Percentiles rank a stretch among this genome's conserved stretches.
phyloP scores from a whole-genome alignment of 1,284 basidiomycete species.

The Tylopilus orsonianus region DNA sequence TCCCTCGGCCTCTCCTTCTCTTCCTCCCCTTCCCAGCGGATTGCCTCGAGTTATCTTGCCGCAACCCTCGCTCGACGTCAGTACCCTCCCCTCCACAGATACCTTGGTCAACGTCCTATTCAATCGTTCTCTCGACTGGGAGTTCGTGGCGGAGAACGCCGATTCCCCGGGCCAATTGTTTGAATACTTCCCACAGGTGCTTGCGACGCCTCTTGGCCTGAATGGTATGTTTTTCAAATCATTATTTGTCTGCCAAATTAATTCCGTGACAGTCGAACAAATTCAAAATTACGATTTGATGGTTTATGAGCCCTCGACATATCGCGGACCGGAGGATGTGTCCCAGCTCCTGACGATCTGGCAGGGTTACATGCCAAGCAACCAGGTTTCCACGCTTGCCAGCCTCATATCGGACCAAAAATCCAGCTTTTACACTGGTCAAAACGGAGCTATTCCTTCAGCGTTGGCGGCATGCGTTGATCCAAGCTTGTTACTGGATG shows the following conservation, averaged over 20 bases:
- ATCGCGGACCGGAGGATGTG: slow-evolving; percentile 46
- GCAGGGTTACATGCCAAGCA: slow-evolving; percentile 56
- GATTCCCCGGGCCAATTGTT: slow-evolving; percentile 64
- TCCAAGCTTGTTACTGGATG: slow-evolving; percentile 52
- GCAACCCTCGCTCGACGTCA: slow-evolving; percentile 29
- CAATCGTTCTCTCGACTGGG: slow-evolving; percentile 57
- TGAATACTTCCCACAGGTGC: slow-evolving; percentile 51
- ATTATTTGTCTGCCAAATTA: slow-evolving; percentile 9
- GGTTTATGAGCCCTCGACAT: slow-evolving; percentile 57
- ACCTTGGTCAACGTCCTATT: slow-evolving; percentile 61
- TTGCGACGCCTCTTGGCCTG: slow-evolving; percentile 50
- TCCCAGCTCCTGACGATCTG: slow-evolving; percentile 55
- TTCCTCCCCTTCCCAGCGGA: slow-evolving; percentile 51
- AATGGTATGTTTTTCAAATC: slow-evolving; percentile 37
- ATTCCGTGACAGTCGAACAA: slow-evolving; percentile 30
- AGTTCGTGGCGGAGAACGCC: slow-evolving; percentile 51
- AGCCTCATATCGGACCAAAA: slow-evolving; percentile 52
- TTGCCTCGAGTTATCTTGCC: slow-evolving; percentile 64
- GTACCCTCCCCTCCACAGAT: slow-evolving; percentile 37
- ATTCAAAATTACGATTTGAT: slow-evolving; percentile 59
- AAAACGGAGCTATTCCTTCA: slow-evolving; percentile 37
- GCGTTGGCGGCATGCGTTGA: slow-evolving; percentile 62
- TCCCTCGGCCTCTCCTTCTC: slow-evolving; percentile 34
- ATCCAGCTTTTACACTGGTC: slow-evolving; percentile 61
- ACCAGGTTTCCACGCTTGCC: slow-evolving; percentile 50